Conservation (phyloP, 257 asterid genomes). For the Ligustrum vulgare region DNA sequence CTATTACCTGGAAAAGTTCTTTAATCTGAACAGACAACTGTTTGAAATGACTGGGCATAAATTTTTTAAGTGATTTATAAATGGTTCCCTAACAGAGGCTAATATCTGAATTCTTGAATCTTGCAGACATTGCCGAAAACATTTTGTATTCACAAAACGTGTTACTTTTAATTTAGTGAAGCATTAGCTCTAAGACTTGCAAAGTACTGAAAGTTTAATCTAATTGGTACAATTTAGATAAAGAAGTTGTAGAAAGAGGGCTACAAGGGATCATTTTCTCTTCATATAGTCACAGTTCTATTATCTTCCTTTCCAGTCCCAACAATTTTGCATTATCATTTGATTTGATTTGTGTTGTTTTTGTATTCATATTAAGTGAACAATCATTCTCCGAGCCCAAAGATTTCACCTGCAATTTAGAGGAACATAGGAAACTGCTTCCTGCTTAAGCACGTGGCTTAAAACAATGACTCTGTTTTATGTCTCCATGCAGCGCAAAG, state of each 20-base stretch:
- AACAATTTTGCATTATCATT: not conserved
- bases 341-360: not conserved
- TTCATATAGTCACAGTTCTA: not conserved
- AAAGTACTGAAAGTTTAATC: not conserved
- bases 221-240: conserved; percentile 7
- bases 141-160: not conserved
- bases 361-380: not conserved
- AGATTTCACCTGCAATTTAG: not conserved
- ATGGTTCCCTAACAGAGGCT: not conserved
- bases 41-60: conserved; percentile 1
- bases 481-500: conserved; percentile 55
- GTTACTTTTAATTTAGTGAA: too few relatives aligned
- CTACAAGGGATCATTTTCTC: not conserved
- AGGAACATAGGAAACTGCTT: not conserved
- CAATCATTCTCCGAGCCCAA: not conserved
- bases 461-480: not conserved
- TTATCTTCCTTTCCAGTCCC: not conserved
- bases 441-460: not conserved
- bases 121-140: not conserved
- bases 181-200: not conserved
- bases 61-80: too few relatives aligned
- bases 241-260: not conserved
- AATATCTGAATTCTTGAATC: not conserved
- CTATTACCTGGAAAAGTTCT: not conserved
- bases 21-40: not conserved